These are phyloP conservation scores for Sporothrix humicola DNA, from an alignment of 2,329 filamentous ascomycete species.

Conservation along the genomic window DNA sequence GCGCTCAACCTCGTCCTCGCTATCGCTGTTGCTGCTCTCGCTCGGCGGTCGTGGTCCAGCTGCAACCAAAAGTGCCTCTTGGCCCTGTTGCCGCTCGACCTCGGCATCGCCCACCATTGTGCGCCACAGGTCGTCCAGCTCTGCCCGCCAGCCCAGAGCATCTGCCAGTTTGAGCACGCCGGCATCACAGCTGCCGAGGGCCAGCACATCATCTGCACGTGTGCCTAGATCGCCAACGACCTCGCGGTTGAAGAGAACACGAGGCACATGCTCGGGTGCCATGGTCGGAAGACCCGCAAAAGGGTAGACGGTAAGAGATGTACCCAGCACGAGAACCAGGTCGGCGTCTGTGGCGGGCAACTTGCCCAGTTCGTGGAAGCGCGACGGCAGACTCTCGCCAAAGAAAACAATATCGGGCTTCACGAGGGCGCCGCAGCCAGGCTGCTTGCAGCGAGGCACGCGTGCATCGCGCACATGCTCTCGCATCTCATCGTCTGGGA, in stretches of 20 bases:
- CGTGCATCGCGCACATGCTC: conserved; percentile 67
- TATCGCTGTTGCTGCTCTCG: conserved; percentile 40
- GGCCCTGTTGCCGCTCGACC: conserved; percentile 55
- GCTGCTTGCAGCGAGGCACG: conserved; percentile 70
- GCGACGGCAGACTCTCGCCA: conserved; percentile 65
- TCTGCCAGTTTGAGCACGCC: conserved; percentile 80
- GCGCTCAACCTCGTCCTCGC: conserved; percentile 4
- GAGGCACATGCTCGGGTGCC: conserved; percentile 66
- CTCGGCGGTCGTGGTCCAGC: conserved; percentile 45
- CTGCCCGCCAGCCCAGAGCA: conserved; percentile 81
- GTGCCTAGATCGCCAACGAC: conserved; percentile 78
- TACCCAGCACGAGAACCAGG: conserved; percentile 47
- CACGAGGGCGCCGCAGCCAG: conserved; percentile 73
- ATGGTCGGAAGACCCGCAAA: conserved; percentile 80
- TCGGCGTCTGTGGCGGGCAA: conserved; percentile 52
- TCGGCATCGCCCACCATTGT: conserved; percentile 67
- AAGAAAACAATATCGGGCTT: conserved; percentile 98
- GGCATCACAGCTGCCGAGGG: conserved; percentile 81
- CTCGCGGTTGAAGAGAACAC: conserved; percentile 88
- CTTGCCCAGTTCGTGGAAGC: conserved; percentile 65
- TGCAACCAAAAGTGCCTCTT: conserved; percentile 52
- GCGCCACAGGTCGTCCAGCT: conserved; percentile 79
- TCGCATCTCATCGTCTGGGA: conserved; percentile 77
- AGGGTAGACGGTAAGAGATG: conserved; percentile 60
- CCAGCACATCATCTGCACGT: conserved; percentile 80